Base-by-base conservation (phyloP, 164 flowering plant species). In the Annona cherimola region DNA sequence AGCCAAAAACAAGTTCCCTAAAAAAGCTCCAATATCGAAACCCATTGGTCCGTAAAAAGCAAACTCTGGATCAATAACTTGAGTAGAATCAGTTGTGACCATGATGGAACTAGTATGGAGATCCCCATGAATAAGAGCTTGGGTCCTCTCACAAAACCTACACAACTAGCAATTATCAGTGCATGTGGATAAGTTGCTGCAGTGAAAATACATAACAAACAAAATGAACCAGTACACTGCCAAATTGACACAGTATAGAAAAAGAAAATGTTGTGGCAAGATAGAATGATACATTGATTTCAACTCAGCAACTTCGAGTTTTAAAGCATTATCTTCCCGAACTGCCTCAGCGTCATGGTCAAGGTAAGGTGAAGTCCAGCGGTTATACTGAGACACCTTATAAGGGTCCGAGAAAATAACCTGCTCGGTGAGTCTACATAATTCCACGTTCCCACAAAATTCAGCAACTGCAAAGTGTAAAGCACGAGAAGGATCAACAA, bases 331-430 rank as follows among this genome's bases (percentile, higher is more conserved):
- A 73, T 93, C 99, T 71, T 86, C 84, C 45, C 90, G 86, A 42
- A 93, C 85, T 66, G 91, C 92, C 83, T 83, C 82, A 40, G 96
- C 96, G 79, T 93, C 96, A 14, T 6, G 74, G 78, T 95, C 98
- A 76, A 95, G 98, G 74, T 87, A 87, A 73, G 99, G 99, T 69
- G 96, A 82, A 70, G 92, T 95, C 84, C 96, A 91, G 12, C 76
- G 89, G 69, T 93, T 93, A 73, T 80, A 82, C 46, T 91, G 74
- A 68, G 99, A 88, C 8, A 84, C 86, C 78, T 83, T 89, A 77
- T 95, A 95, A 6, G 99, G 99, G 71, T 95, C 99, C 42, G 99
- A 93, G 71, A 95, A 93, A 72, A 95, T 91, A 82, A 93, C 97
- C 74, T 91, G 98, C 82, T 84, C 99, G 63, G 99, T 95, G 20